Evolutionary conservation across 1,139 yeast genomes (phyloP).

Genomic region (Pichia kudriavzevii): DNA sequence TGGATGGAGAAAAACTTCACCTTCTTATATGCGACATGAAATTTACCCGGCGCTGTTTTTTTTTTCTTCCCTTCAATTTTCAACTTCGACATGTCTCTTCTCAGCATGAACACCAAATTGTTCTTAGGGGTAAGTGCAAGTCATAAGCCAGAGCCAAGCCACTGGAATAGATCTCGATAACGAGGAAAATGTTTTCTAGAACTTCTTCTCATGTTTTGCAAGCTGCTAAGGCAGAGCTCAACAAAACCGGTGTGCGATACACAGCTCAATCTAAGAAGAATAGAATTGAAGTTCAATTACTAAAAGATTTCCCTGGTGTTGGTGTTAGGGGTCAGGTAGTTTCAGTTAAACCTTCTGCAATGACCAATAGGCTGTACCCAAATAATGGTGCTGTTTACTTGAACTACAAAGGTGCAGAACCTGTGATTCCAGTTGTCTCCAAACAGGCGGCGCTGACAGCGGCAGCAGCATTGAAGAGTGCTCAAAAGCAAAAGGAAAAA

Average conservation of each 20-base stretch:
- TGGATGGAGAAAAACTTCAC: no score
- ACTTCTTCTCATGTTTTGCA: conserved; percentile 12
- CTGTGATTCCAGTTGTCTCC: conserved; percentile 56
- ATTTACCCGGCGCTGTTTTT: not conserved
- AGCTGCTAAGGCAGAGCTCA: conserved; percentile 15
- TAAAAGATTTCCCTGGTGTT: conserved; percentile 53
- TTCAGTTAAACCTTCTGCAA: conserved; percentile 69
- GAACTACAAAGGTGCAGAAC: conserved; percentile 36
- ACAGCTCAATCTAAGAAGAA: conserved; percentile 30
- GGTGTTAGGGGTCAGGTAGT: conserved; percentile 69
- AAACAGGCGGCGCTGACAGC: conserved; percentile 13
- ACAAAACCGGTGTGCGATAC: conserved; percentile 22
- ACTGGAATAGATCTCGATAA: not conserved
- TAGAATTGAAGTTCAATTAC: conserved; percentile 61
- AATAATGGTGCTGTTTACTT: conserved; percentile 53
- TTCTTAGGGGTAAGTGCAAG: no score
- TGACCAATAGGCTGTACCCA: conserved; percentile 73
- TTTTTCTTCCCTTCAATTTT: not conserved
- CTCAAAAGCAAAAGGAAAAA: conserved; percentile 7
- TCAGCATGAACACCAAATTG: not conserved
- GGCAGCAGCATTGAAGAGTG: conserved; percentile 15
- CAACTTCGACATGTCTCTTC: not conserved
- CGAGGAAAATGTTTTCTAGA: conserved; percentile 17
- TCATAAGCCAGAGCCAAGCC: no score
- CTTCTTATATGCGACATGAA: no score